Conservation (phyloP, 2,329 filamentous ascomycete genomes). For the Colletotrichum euphorbiae region DNA sequence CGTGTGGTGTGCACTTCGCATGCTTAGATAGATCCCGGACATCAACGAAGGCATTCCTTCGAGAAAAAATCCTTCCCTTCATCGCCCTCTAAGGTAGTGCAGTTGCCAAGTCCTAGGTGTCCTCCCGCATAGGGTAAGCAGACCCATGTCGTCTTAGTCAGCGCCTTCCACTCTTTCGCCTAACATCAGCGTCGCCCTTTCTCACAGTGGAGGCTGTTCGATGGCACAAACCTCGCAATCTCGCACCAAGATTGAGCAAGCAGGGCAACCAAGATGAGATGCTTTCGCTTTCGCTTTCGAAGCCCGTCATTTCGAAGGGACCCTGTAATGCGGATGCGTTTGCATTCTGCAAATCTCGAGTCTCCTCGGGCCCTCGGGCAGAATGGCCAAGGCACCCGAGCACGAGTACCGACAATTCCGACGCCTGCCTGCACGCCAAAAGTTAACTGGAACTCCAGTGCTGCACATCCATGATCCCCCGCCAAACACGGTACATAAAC, state of each 20-base stretch:
- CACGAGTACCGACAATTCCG: conserved; percentile 23
- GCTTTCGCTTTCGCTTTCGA: conserved; percentile 17
- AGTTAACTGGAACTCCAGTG: not conserved
- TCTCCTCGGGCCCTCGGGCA: conserved; percentile 14
- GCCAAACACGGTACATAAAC: conserved; percentile 15
- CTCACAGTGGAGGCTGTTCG: not conserved
- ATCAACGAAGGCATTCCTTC: not conserved
- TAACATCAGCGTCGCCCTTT: not conserved
- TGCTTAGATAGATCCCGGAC: not conserved
- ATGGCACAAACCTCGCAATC: conserved; percentile 26
- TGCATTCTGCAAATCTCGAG: not conserved
- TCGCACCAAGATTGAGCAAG: conserved; percentile 27
- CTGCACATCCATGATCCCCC: conserved; percentile 26
- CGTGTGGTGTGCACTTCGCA: conserved; percentile 1
- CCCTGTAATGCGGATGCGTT: not conserved
- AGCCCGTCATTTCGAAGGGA: not conserved
- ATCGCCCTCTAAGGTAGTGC: not conserved
- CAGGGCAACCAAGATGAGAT: conserved; percentile 27
- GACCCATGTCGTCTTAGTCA: not conserved
- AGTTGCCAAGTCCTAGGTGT: not conserved
- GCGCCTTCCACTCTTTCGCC: not conserved
- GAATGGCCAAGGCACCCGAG: conserved; percentile 6
- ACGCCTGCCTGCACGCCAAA: not conserved
- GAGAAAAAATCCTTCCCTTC: not conserved
- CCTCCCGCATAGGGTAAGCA: not conserved